Evolutionary conservation across 306 rosid species (phyloP).

Genomic region (Medicago ruthenica): DNA sequence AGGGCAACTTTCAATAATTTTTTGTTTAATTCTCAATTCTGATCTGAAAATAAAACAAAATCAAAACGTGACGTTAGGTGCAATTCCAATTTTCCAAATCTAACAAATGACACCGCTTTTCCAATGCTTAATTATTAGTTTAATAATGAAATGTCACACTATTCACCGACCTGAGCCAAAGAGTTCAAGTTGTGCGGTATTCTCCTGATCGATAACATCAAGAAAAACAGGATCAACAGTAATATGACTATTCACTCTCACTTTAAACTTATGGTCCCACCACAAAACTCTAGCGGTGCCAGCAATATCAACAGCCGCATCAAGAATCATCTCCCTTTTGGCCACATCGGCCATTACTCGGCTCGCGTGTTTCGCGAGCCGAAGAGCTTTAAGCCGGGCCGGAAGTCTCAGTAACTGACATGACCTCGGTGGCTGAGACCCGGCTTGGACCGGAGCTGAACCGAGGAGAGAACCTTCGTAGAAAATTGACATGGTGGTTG

Average conservation of each 20-base stretch:
- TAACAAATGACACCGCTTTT: neutral
- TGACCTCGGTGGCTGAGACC: constrained; percentile 73
- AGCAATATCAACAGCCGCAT: constrained; percentile 68
- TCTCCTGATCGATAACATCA: constrained; percentile 79
- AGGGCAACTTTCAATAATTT: neutral
- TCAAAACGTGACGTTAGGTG: neutral
- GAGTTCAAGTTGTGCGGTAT: constrained; percentile 55
- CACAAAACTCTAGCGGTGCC: constrained; percentile 77
- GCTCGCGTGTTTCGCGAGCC: constrained; percentile 69
- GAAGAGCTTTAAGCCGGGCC: constrained; percentile 65
- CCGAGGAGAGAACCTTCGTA: constrained; percentile 84
- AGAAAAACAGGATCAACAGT: constrained; percentile 90
- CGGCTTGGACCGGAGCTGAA: constrained; percentile 73
- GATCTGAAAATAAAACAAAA: neutral
- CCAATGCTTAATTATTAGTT: neutral
- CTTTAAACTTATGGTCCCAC: constrained; percentile 77
- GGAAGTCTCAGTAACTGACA: constrained; percentile 78
- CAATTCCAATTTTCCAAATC: neutral
- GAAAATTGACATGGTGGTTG: constrained; percentile 85
- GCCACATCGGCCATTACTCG: constrained; percentile 65
- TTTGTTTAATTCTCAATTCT: neutral
- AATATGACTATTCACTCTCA: constrained; percentile 79
- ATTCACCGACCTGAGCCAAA: constrained; percentile 22
- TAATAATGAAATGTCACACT: neutral
- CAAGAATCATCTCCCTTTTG: constrained; percentile 75